These are phyloP conservation scores for Serpula lacrymans DNA, from an alignment of 768 basidiomycete genomes.

Conservation along the genomic window DNA sequence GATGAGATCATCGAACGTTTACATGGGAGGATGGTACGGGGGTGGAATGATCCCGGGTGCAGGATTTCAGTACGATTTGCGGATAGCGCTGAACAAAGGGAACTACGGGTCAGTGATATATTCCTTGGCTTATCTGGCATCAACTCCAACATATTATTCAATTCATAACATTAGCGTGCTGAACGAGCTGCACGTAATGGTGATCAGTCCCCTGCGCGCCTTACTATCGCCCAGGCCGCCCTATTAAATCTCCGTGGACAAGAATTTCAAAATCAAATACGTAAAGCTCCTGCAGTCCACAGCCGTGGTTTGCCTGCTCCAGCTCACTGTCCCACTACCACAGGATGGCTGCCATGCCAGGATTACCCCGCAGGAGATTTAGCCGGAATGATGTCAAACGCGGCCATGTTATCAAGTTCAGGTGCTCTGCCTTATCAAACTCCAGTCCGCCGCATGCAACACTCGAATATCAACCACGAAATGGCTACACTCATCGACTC, in stretches of 20 bases:
- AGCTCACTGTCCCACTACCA: slow-evolving; percentile 5
- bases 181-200: slow-evolving; percentile 61
- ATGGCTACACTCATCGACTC: slow-evolving; percentile 39
- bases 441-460: slow-evolving; percentile 10
- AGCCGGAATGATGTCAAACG: background rate
- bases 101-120: slow-evolving; percentile 55
- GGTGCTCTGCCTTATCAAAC: slow-evolving; percentile 19
- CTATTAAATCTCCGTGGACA: slow-evolving; percentile 73
- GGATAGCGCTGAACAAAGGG: slow-evolving; percentile 73
- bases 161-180: slow-evolving; percentile 40
- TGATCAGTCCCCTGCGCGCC: slow-evolving; percentile 57
- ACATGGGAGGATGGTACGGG: slow-evolving; percentile 77
- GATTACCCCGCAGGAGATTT: background rate
- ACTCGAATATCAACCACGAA: slow-evolving; percentile 29
- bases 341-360: slow-evolving; percentile 1
- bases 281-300: slow-evolving; percentile 7
- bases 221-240: slow-evolving; percentile 78
- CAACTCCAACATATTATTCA: slow-evolving; percentile 4
- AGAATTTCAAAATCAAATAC: slow-evolving; percentile 33
- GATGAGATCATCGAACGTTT: slow-evolving; percentile 76
- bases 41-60: slow-evolving; percentile 74
- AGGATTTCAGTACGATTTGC: slow-evolving; percentile 79
- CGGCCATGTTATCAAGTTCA: slow-evolving; percentile 11
- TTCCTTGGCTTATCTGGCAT: background rate
- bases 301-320: slow-evolving; percentile 9